These are phyloP conservation scores for Cytospora chrysosperma DNA, from an alignment of 2,329 filamentous ascomycete species.

Conservation along the genomic window DNA sequence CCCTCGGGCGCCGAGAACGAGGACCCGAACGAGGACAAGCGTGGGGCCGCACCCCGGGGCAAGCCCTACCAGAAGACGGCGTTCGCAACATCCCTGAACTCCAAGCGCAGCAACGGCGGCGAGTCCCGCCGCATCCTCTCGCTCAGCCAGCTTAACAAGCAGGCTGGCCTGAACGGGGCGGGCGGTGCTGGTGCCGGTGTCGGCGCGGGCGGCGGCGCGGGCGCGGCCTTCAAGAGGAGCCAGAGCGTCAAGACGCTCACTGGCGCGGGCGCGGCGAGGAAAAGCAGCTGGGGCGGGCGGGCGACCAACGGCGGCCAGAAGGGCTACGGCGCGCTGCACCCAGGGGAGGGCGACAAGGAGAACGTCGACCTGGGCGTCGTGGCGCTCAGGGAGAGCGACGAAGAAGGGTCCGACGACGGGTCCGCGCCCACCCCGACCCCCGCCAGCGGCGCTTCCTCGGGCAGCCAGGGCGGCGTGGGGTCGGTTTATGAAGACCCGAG, in stretches of 20 bases:
- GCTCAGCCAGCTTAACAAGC: conserved; percentile 84
- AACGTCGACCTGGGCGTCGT: conserved; percentile 35
- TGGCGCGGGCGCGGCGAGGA: conserved; percentile 52
- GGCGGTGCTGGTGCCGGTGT: background rate
- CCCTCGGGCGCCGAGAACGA: conserved; percentile 27
- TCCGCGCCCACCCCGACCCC: too few relatives aligned
- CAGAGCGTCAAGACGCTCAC: conserved; percentile 70
- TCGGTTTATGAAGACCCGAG: conserved; percentile 38
- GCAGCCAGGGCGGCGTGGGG: conserved; percentile 3
- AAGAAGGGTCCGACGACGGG: conserved; percentile 48
- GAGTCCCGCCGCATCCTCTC: conserved; percentile 77
- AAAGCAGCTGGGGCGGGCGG: conserved; percentile 67
- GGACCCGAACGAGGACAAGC: conserved; percentile 30
- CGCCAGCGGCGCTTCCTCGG: too few relatives aligned
- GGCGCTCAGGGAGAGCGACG: conserved; percentile 55
- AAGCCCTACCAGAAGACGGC: conserved; percentile 31
- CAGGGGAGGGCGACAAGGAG: conserved; percentile 53
- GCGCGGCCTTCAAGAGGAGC: conserved; percentile 68
- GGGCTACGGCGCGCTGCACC: conserved; percentile 54
- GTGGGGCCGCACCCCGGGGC: conserved; percentile 13
- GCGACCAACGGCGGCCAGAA: conserved; percentile 36
- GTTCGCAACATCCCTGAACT: conserved; percentile 54
- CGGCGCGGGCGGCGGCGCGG: conserved; percentile 37
- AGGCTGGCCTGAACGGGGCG: conserved; percentile 41
- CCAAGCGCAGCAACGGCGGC: conserved; percentile 48